Percentiles rank a stretch among this genome's conserved stretches.
Evolutionary conservation across 1,284 basidiomycete genomes (phyloP).

Genomic region (Trichosporon coremiiforme): DNA sequence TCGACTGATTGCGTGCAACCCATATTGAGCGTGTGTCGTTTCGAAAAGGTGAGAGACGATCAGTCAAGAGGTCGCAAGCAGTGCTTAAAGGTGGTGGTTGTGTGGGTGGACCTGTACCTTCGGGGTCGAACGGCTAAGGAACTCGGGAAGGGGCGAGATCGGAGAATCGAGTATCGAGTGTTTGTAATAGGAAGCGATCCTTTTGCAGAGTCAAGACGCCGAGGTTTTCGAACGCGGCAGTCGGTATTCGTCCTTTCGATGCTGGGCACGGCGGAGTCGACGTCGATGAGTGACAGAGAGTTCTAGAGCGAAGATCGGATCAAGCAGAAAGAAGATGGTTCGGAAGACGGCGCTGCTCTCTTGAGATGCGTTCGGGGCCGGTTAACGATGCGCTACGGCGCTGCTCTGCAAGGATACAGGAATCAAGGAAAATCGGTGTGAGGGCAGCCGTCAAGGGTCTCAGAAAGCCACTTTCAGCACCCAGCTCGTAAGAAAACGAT

Average conservation of each 20-base stretch:
- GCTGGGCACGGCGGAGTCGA: neutral
- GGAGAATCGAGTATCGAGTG: neutral
- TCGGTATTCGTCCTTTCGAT: conserved; percentile 1
- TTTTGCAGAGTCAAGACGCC: conserved; percentile 7
- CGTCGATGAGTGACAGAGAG: neutral
- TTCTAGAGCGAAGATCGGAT: neutral
- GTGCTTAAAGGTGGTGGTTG: neutral
- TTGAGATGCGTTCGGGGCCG: conserved; percentile 7
- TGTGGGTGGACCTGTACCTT: neutral
- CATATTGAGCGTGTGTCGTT: conserved; percentile 41
- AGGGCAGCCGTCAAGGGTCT: neutral
- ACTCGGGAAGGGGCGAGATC: conserved; percentile 11
- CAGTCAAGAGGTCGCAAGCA: neutral
- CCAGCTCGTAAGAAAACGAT: neutral
- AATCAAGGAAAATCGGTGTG: neutral
- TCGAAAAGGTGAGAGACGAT: conserved; percentile 1
- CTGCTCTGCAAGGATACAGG: conserved; percentile 9
- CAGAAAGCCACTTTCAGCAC: neutral
- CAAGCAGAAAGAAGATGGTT: neutral
- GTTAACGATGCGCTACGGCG: neutral
- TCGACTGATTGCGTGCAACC: conserved; percentile 58
- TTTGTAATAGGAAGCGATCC: conserved; percentile 3
- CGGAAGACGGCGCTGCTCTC: neutral
- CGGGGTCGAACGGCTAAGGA: conserved; percentile 9
- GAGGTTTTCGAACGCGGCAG: conserved; percentile 8